Evolutionary conservation across 1,139 yeast genomes (phyloP).

Genomic region (Hanseniaspora sp.): DNA sequence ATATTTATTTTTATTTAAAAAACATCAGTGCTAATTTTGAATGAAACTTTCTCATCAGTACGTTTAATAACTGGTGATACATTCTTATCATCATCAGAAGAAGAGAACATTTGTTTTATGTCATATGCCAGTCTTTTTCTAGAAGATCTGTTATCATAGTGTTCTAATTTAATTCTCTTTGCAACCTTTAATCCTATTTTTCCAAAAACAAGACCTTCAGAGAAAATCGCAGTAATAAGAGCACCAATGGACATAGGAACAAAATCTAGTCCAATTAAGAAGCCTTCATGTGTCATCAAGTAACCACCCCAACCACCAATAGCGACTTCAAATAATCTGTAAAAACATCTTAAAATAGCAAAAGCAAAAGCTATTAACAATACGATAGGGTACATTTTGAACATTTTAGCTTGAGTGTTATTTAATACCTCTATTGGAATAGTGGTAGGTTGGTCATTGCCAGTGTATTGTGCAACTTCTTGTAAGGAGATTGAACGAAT

Average conservation of each 20-base stretch:
- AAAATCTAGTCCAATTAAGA: slow-evolving; percentile 66
- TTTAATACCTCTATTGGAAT: slow-evolving; percentile 22
- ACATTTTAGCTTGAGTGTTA: slow-evolving; percentile 15
- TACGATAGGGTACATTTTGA: slow-evolving; percentile 40
- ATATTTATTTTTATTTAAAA: too few species aligned
- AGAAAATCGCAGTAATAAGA: slow-evolving; percentile 42
- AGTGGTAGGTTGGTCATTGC: slow-evolving; percentile 20
- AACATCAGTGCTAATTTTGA: too few species aligned
- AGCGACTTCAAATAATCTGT: slow-evolving; percentile 66
- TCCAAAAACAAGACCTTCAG: slow-evolving; percentile 56
- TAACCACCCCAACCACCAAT: slow-evolving; percentile 66
- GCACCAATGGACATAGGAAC: slow-evolving; percentile 47
- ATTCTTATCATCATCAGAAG: too few species aligned
- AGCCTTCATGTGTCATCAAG: slow-evolving; percentile 58
- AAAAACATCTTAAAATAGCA: slow-evolving; percentile 57
- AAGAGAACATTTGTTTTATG: background rate
- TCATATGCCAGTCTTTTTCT: background rate
- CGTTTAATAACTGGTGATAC: too few species aligned
- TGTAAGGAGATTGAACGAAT: background rate
- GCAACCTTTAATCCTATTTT: slow-evolving; percentile 19
- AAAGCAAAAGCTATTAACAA: slow-evolving; percentile 39
- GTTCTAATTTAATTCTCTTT: background rate
- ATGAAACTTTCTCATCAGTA: too few species aligned
- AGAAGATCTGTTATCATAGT: background rate
- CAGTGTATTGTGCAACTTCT: background rate